Base-by-base conservation (phyloP, 345 rosid species). In the Hevea brasiliensis region DNA sequence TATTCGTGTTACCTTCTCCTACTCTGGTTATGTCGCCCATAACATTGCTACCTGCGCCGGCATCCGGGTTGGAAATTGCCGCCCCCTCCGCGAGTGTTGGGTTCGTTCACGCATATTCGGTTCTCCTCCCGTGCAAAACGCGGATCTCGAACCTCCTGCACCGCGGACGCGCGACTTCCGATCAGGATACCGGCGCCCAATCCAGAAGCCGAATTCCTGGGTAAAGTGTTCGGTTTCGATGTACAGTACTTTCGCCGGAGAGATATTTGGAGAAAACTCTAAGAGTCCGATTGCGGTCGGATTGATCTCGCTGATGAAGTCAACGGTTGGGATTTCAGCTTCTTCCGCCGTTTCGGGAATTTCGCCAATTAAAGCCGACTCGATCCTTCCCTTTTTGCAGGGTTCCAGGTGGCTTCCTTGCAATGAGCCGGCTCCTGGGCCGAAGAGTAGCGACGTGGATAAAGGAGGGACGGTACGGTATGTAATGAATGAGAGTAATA, bases 341-440 rank as follows among this genome's bases (percentile, higher is more conserved):
- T 50, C 81, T 6, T 53, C 74, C 71, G 85, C 79, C 15, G 64
- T 65, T 58, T 71, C 81, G 0, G 92, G 93, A 48, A 80, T 94
- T 70, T 85, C 93, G 0, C 88, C 97, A 0, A 60, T 87, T 37
- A 89, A 86, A 75, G 73, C 90, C 35, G 63, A 87, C 68, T 87
- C 92, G 83, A 84, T 89, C 7, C 83, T 90, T 2, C 89, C 95
- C 12, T 88, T 91, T 27, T 65, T 89, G 62, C 91, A 84, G 55
- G 95, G 88, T 1, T 88, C 93, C 17, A 89, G 83, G 86, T 86
- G 97, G 98, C 85, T 90, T 60, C 93, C 89, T 0, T 81, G 86
- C 70, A 89, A 85, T 58, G 95, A 86, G 67, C 81, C 84, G 47
- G 72, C 66, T 29, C 75, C 74, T 1, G 82, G 64, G 7, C 32